Evolutionary conservation across 1,284 basidiomycete species (phyloP).

Genomic region (Cutaneotrichosporon spelunceum): DNA sequence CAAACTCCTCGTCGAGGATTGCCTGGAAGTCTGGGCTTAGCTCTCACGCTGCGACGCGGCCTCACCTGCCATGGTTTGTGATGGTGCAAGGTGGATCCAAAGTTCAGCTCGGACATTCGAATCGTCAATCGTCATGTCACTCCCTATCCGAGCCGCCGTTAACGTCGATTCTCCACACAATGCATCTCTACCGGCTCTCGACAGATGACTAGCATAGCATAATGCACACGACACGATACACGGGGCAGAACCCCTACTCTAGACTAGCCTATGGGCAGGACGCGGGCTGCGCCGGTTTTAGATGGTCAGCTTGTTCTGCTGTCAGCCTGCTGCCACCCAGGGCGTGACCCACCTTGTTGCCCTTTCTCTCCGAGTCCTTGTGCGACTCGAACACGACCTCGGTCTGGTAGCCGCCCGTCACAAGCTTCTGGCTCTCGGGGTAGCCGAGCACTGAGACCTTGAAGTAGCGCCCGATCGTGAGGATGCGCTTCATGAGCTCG

Average conservation of each 20-base stretch:
- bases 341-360: constrained; percentile 57
- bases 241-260: constrained; percentile 5
- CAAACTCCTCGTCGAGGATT: constrained; percentile 71
- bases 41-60: not conserved
- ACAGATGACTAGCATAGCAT: constrained; percentile 7
- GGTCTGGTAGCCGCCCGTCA: constrained; percentile 68
- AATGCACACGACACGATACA: constrained; percentile 8
- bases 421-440: constrained; percentile 65
- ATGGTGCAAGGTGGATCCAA: not conserved
- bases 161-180: not conserved
- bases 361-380: constrained; percentile 93
- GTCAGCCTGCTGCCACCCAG: not conserved
- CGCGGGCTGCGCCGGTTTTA: not conserved
- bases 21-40: constrained; percentile 50
- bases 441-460: constrained; percentile 86
- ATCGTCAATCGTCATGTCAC: not conserved
- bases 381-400: constrained; percentile 93
- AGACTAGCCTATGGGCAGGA: not conserved
- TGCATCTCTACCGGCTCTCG: not conserved
- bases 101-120: not conserved
- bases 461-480: constrained; percentile 76
- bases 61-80: constrained; percentile 10
- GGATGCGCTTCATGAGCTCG: constrained; percentile 65
- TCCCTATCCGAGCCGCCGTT: not conserved
- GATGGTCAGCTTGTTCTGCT: constrained; percentile 8